Percentiles rank a stretch among this genome's conserved stretches.
Evolutionary conservation across 2,329 filamentous ascomycete species (phyloP).

Genomic region (Chaetomium sp.): DNA sequence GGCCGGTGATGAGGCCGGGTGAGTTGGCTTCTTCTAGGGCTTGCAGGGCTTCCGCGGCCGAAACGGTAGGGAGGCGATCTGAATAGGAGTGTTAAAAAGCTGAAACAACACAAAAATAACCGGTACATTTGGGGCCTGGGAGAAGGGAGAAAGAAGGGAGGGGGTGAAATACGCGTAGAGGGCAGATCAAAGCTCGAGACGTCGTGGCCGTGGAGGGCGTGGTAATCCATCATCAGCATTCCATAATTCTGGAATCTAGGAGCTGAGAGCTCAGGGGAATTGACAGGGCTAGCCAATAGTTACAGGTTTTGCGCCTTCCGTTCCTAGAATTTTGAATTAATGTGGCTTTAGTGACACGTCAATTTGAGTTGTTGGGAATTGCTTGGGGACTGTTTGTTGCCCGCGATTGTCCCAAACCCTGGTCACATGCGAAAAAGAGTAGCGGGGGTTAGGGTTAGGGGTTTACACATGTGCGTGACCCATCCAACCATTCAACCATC

Average conservation of each 20-base stretch:
- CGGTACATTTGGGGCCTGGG: too few relatives aligned
- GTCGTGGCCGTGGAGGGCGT: slow-evolving; percentile 53
- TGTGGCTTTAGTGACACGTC: too few relatives aligned
- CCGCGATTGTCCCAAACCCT: too few relatives aligned
- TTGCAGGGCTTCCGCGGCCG: slow-evolving; percentile 65
- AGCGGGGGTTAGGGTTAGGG: background rate
- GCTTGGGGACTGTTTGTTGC: too few relatives aligned
- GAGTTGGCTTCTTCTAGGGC: slow-evolving; percentile 47
- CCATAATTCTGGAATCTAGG: background rate
- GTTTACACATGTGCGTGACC: background rate
- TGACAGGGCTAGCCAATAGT: too few relatives aligned
- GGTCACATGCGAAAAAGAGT: too few relatives aligned
- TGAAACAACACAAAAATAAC: background rate
- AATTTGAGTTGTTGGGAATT: background rate
- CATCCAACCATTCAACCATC: background rate
- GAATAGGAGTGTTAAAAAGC: slow-evolving; percentile 8
- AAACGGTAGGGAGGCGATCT: slow-evolving; percentile 74
- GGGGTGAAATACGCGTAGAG: slow-evolving; percentile 11
- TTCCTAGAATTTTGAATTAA: too few relatives aligned
- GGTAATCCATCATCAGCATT: slow-evolving; percentile 45
- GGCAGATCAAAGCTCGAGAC: slow-evolving; percentile 50
- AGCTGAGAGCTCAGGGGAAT: background rate
- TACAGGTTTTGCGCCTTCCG: too few relatives aligned
- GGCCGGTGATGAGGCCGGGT: slow-evolving; percentile 49
- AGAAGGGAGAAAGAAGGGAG: background rate